Percentiles rank a stretch among this genome's conserved stretches.
Conservation (phyloP, 257 asterid species). For the Cynanchum wilfordii region DNA sequence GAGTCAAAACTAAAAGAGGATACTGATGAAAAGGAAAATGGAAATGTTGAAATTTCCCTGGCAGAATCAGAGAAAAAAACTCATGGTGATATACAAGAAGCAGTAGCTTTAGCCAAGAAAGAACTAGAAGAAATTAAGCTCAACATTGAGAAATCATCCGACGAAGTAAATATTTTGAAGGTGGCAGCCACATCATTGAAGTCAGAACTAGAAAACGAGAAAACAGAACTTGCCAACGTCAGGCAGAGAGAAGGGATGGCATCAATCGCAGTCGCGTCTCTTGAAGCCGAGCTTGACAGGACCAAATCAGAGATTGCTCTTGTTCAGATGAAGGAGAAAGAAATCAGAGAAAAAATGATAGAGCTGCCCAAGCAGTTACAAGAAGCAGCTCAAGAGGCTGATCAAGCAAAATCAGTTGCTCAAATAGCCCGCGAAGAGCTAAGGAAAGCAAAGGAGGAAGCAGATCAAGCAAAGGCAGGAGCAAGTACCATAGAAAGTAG, state of each 20-base stretch:
- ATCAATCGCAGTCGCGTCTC: slow-evolving; percentile 66
- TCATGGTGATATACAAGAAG: slow-evolving; percentile 46
- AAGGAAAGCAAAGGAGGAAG: slow-evolving; percentile 63
- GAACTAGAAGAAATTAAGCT: slow-evolving; percentile 77
- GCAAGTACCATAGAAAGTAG: slow-evolving; percentile 57
- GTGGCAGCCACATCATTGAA: slow-evolving; percentile 65
- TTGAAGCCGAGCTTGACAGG: slow-evolving; percentile 64
- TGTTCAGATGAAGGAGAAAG: slow-evolving; percentile 59
- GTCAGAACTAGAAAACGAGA: slow-evolving; percentile 59
- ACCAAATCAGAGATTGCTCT: slow-evolving; percentile 54
- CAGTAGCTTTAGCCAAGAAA: slow-evolving; percentile 50
- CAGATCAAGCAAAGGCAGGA: slow-evolving; percentile 66
- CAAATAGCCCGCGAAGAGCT: slow-evolving; percentile 54
- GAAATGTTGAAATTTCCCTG: slow-evolving; percentile 24
- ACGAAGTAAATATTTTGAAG: slow-evolving; percentile 56
- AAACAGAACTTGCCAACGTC: slow-evolving; percentile 43
- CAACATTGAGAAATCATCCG: slow-evolving; percentile 53
- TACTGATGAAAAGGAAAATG: slow-evolving; percentile 36
- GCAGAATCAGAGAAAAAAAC: slow-evolving; percentile 42
- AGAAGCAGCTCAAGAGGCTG: slow-evolving; percentile 69
- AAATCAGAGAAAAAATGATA: slow-evolving; percentile 60
- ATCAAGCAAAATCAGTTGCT: slow-evolving; percentile 46
- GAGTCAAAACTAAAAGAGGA: slow-evolving; percentile 43
- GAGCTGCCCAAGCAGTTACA: slow-evolving; percentile 69
- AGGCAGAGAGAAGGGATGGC: slow-evolving; percentile 92